A percentile compares a stretch with the other conserved stretches of the same genome.
Evolutionary conservation across 352 stramenopile species (phyloP).

Genomic region (Aphanomyces astaci): DNA sequence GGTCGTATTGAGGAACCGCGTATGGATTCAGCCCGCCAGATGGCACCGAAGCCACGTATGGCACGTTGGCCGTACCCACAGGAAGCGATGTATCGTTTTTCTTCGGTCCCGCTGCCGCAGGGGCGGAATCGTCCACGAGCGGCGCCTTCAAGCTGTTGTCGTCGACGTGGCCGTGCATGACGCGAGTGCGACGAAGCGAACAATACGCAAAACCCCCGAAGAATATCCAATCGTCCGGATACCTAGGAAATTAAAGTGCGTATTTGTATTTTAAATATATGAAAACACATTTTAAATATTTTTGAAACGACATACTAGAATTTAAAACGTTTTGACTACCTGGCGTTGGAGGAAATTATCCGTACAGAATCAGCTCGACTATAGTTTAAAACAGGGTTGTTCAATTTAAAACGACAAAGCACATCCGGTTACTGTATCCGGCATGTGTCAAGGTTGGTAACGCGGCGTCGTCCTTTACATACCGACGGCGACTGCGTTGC

Average conservation of each 20-base stretch:
- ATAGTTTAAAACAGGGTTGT: neutral
- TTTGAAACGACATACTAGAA: neutral
- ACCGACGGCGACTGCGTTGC: neutral
- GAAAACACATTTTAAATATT: too few species aligned
- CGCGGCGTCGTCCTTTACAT: neutral
- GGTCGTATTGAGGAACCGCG: slow-evolving; percentile 67
- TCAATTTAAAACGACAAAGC: neutral
- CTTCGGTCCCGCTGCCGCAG: slow-evolving; percentile 36
- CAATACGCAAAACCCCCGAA: neutral
- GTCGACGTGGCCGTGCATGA: slow-evolving; percentile 55
- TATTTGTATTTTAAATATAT: too few species aligned
- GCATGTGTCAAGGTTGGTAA: slow-evolving; percentile 1
- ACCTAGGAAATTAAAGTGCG: too few species aligned
- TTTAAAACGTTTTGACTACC: neutral
- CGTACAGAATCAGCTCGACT: neutral
- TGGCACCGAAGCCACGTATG: slow-evolving; percentile 37
- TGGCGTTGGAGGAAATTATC: neutral
- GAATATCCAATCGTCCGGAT: neutral
- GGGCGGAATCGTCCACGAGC: slow-evolving; percentile 35
- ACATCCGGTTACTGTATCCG: neutral
- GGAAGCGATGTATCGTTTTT: slow-evolving; percentile 36
- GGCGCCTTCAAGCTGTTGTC: slow-evolving; percentile 63
- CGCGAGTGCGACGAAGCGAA: neutral
- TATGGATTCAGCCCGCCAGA: slow-evolving; percentile 70
- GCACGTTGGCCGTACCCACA: slow-evolving; percentile 26